Evolutionary conservation across 2,329 filamentous ascomycete genomes (phyloP).

Genomic region (Epichloe elymi): DNA sequence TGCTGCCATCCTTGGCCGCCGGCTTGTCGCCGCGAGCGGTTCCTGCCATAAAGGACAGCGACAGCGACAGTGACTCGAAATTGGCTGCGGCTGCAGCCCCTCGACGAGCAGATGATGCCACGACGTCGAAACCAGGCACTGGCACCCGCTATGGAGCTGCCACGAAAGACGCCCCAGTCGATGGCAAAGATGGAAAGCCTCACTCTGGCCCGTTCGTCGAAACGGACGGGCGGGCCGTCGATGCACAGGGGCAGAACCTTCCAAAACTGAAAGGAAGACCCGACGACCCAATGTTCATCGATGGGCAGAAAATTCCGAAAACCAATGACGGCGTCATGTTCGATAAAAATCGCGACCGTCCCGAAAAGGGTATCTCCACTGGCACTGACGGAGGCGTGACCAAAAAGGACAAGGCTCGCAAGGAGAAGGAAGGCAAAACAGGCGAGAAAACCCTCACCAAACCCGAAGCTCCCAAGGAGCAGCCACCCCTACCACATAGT

Average conservation of each 20-base stretch:
- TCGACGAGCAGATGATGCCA: conserved; percentile 14
- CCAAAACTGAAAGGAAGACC: conserved; percentile 37
- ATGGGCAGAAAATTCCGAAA: conserved; percentile 49
- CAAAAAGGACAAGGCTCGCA: conserved; percentile 68
- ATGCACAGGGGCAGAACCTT: conserved; percentile 24
- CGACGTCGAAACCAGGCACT: conserved; percentile 17
- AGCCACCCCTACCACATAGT: conserved; percentile 66
- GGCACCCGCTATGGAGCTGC: conserved; percentile 23
- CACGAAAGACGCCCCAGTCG: conserved; percentile 72
- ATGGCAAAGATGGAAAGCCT: conserved; percentile 87
- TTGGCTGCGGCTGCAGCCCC: conserved; percentile 11
- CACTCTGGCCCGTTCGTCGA: conserved; percentile 74
- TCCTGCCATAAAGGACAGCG: conserved; percentile 9
- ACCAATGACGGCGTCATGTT: conserved; percentile 82
- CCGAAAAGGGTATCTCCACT: conserved; percentile 66
- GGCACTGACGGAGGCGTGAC: conserved; percentile 84
- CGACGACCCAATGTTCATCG: conserved; percentile 37
- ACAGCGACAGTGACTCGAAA: conserved; percentile 8
- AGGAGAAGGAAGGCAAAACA: conserved; percentile 51
- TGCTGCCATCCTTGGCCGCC: conserved; percentile 41
- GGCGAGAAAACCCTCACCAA: conserved; percentile 57
- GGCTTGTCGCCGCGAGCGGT: conserved; percentile 24
- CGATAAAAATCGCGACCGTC: conserved; percentile 60
- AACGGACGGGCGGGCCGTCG: conserved; percentile 24
- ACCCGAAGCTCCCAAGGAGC: conserved; percentile 75